phyloP scores from a whole-genome alignment of 805 yeast genomes.

The Wickerhamomyces strasburgensis region DNA sequence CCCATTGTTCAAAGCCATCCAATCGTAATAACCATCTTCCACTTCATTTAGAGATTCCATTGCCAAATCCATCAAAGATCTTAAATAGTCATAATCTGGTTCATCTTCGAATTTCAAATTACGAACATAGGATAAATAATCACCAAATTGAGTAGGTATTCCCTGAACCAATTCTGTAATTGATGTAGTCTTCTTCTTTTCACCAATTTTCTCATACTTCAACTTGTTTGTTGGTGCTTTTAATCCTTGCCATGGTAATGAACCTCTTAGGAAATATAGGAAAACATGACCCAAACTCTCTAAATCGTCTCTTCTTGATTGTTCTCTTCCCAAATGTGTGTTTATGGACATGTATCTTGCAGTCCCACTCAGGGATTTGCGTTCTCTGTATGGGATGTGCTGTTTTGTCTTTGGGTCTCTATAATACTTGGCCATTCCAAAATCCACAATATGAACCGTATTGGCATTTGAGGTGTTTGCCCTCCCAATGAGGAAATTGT shows the following conservation, averaged over 20 bases:
- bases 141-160: conserved; percentile 69
- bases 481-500: conserved; percentile 69
- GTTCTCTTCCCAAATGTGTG: conserved; percentile 84
- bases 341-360: conserved; percentile 86
- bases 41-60: conserved; percentile 52
- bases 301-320: conserved; percentile 76
- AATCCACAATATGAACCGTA: conserved; percentile 69
- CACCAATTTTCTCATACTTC: conserved; percentile 80
- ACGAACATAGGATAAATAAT: conserved; percentile 65
- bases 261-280: conserved; percentile 72
- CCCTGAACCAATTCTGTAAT: conserved; percentile 55
- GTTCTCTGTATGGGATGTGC: conserved; percentile 79
- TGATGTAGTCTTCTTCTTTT: conserved; percentile 67
- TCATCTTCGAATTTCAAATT: conserved; percentile 70
- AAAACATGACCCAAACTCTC: conserved; percentile 81
- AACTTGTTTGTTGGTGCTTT: conserved; percentile 83
- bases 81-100: conserved; percentile 69
- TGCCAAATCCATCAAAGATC: conserved; percentile 55
- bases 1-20: conserved; percentile 78
- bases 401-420: conserved; percentile 75
- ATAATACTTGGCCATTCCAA: conserved; percentile 84
- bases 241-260: conserved; percentile 86
- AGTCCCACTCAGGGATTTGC: conserved; percentile 76
- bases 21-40: conserved; percentile 69
- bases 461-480: conserved; percentile 59